A percentile compares a stretch with the other conserved stretches of the same genome.
Conservation (phyloP, 2,329 filamentous ascomycete species). For the Aspergillus tanneri region DNA sequence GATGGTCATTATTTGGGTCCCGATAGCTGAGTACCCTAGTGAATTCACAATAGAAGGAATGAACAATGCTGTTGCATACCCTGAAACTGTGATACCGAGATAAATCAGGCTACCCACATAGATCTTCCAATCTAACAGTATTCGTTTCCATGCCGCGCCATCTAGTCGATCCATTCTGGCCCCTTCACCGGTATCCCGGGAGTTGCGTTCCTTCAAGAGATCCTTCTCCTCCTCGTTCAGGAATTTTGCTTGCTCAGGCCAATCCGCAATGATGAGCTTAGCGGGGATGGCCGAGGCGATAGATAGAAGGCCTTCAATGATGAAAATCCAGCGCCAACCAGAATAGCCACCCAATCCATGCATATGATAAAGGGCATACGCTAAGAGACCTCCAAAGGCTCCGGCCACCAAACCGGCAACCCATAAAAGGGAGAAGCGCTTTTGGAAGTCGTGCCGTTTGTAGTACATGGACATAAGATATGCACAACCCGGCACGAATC, state of each 20-base stretch:
- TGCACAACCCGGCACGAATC: constrained; percentile 39
- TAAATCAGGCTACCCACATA: constrained; percentile 34
- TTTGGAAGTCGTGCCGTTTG: constrained; percentile 39
- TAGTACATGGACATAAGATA: constrained; percentile 39
- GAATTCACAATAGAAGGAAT: constrained; percentile 37
- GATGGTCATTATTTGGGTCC: constrained; percentile 38
- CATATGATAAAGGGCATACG: constrained; percentile 30
- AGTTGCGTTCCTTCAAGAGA: constrained; percentile 25
- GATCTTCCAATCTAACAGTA: constrained; percentile 36
- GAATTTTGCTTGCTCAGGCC: constrained; percentile 35
- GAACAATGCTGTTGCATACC: constrained; percentile 37
- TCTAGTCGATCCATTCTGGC: constrained; percentile 33
- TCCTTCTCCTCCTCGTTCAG: constrained; percentile 28
- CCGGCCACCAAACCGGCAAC: constrained; percentile 33
- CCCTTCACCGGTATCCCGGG: constrained; percentile 24
- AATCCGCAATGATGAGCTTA: constrained; percentile 33
- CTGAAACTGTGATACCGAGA: constrained; percentile 36
- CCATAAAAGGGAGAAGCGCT: constrained; percentile 35
- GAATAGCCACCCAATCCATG: constrained; percentile 29
- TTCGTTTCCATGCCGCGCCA: constrained; percentile 25
- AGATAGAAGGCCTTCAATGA: constrained; percentile 36
- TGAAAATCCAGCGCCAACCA: constrained; percentile 39
- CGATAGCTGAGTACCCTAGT: constrained; percentile 32
- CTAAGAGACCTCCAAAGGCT: constrained; percentile 32
- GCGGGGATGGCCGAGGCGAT: constrained; percentile 26